A percentile compares a stretch with the other conserved stretches of the same genome.
Evolutionary conservation across 257 asterid species (phyloP).

Genomic region (Catharanthus roseus): DNA sequence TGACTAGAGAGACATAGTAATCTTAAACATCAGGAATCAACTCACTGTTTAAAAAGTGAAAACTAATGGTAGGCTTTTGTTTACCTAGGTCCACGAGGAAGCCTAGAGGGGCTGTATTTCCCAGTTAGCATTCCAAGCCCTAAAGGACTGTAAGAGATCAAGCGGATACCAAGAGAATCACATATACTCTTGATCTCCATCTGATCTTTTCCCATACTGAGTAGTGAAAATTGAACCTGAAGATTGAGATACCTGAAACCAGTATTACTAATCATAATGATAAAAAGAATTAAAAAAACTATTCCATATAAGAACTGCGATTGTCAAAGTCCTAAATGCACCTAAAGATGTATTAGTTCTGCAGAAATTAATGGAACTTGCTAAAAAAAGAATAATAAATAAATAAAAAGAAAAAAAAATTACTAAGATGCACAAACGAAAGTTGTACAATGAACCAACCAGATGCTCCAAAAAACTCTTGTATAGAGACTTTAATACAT

Average conservation of each 20-base stretch:
- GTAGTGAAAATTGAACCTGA: slow-evolving; percentile 86
- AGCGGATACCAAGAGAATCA: slow-evolving; percentile 66
- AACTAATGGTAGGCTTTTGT: slow-evolving; percentile 1
- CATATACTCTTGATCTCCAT: slow-evolving; percentile 63
- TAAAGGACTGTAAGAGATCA: slow-evolving; percentile 83
- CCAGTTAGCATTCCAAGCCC: slow-evolving; percentile 99
- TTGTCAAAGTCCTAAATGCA: background rate
- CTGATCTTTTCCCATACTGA: slow-evolving; percentile 87
- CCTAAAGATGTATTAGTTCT: no score
- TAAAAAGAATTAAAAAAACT: background rate
- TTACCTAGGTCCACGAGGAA: slow-evolving; percentile 90
- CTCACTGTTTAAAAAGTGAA: background rate
- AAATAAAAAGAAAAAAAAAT: no score
- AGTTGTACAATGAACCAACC: background rate
- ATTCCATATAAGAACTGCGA: background rate
- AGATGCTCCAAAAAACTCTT: background rate
- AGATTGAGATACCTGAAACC: slow-evolving; percentile 14
- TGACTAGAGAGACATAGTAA: background rate
- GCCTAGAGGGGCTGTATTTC: slow-evolving; percentile 65
- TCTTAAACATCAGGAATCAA: background rate
- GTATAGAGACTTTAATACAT: background rate
- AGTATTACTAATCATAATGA: slow-evolving; percentile 6
- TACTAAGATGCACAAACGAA: background rate
- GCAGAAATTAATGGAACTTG: no score
- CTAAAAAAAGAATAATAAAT: no score